These are phyloP conservation scores for Xylariaceae sp. DNA, from an alignment of 2,329 filamentous ascomycete species.

Conservation along the genomic window DNA sequence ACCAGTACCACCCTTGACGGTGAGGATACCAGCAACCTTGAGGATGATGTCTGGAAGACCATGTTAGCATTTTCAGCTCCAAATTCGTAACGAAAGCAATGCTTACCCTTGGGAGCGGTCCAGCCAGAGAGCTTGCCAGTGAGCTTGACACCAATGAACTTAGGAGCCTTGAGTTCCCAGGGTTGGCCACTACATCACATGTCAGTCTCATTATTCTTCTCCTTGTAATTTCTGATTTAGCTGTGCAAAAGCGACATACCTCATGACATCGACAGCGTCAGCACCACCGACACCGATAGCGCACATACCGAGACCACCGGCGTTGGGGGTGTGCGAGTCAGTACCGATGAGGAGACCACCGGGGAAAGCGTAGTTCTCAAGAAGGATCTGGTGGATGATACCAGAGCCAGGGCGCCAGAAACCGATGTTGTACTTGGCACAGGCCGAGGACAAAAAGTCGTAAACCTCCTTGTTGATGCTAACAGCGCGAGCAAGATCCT, in stretches of 20 bases:
- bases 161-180: conserved; percentile 97
- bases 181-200: conserved; percentile 39
- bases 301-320: conserved; percentile 89
- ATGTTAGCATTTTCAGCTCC: conserved; percentile 8
- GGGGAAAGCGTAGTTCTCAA: conserved; percentile 99
- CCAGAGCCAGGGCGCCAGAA: conserved; percentile 99
- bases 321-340: conserved; percentile 96
- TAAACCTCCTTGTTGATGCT: conserved; percentile 99
- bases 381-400: conserved; percentile 98
- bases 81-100: conserved; percentile 27
- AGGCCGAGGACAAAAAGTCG: conserved; percentile 89
- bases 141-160: conserved; percentile 92
- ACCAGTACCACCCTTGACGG: conserved; percentile 96
- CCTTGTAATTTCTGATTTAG: background rate
- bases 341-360: conserved; percentile 96
- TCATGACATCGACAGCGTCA: conserved; percentile 96
- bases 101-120: conserved; percentile 80
- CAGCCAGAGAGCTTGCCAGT: conserved; percentile 86
- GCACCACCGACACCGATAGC: conserved; percentile 97
- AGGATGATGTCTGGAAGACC: conserved; percentile 73
- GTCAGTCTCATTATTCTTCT: background rate
- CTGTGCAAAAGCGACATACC: conserved; percentile 9
- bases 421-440: conserved; percentile 99
- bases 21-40: conserved; percentile 93
- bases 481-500: conserved; percentile 88